Percentiles rank a stretch among this genome's conserved stretches.
phyloP scores from a whole-genome alignment of 2,329 filamentous ascomycete genomes.

The Sclerotiophoma versabilis region DNA sequence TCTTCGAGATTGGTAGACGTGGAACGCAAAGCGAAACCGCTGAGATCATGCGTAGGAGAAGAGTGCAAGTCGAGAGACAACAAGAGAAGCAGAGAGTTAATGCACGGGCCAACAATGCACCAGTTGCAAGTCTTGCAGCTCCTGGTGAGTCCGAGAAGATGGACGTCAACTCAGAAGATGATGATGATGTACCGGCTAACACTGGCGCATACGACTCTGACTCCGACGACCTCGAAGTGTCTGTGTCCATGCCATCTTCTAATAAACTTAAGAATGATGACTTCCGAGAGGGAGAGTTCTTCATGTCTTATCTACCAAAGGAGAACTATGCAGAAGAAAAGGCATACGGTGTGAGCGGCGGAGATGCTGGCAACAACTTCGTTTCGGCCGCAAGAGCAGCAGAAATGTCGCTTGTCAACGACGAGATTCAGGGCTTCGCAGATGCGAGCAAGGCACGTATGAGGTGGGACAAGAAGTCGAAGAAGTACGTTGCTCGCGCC shows the following conservation, averaged over 20 bases:
- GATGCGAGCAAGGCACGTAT: slow-evolving; percentile 76
- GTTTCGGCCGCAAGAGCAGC: slow-evolving; percentile 84
- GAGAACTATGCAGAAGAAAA: slow-evolving; percentile 86
- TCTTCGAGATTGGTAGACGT: slow-evolving; percentile 89
- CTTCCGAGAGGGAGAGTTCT: slow-evolving; percentile 86
- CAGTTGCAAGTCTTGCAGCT: slow-evolving; percentile 10
- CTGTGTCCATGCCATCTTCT: slow-evolving; percentile 52
- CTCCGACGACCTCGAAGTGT: slow-evolving; percentile 62
- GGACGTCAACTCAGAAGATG: slow-evolving; percentile 43
- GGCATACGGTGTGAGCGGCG: slow-evolving; percentile 90
- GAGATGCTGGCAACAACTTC: slow-evolving; percentile 72
- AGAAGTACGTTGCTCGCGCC: slow-evolving; percentile 88
- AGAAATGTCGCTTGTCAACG: slow-evolving; percentile 91
- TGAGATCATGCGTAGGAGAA: slow-evolving; percentile 76
- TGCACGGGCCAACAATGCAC: slow-evolving; percentile 36
- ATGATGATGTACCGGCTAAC: slow-evolving; percentile 43
- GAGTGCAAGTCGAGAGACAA: slow-evolving; percentile 72
- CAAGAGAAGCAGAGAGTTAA: slow-evolving; percentile 50
- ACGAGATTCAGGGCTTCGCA: slow-evolving; percentile 84
- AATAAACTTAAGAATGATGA: slow-evolving; percentile 51
- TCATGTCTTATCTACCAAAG: slow-evolving; percentile 94
- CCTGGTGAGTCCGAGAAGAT: slow-evolving; percentile 22
- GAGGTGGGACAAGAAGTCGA: slow-evolving; percentile 97
- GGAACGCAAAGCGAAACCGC: slow-evolving; percentile 70
- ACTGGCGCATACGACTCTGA: slow-evolving; percentile 53